Conservation (phyloP, 768 basidiomycete genomes). For the Suillus sp. region DNA sequence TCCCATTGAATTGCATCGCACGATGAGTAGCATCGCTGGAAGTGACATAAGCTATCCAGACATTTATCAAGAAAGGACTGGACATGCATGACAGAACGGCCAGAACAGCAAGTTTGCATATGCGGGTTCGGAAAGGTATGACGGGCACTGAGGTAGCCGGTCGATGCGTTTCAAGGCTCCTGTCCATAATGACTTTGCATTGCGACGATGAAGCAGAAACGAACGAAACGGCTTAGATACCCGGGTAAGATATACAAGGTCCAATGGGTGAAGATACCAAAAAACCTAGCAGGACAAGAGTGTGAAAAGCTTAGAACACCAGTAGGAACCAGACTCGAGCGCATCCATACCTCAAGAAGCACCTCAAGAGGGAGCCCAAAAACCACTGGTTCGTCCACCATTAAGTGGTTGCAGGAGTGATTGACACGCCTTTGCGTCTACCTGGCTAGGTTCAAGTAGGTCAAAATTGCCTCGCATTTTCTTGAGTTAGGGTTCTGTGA, state of each 20-base stretch:
- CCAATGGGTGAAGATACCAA: background rate
- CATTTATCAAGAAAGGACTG: background rate
- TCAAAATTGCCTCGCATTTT: background rate
- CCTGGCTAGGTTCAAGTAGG: background rate
- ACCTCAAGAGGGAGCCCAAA: background rate
- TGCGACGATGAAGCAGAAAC: slow-evolving; percentile 8
- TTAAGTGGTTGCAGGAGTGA: background rate
- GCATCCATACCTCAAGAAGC: background rate
- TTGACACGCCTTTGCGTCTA: background rate
- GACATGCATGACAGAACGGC: slow-evolving; percentile 4
- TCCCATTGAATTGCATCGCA: slow-evolving; percentile 6
- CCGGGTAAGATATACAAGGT: background rate
- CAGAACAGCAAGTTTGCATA: slow-evolving; percentile 7
- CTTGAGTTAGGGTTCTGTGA: background rate
- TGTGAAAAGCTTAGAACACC: background rate
- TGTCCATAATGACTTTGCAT: slow-evolving; percentile 6
- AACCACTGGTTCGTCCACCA: background rate
- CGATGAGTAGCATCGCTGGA: background rate
- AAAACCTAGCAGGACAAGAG: slow-evolving; percentile 2
- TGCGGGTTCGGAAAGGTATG: slow-evolving; percentile 8
- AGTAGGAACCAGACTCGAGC: background rate
- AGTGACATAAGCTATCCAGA: background rate
- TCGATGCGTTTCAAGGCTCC: background rate
- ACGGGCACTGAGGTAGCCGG: slow-evolving; percentile 3
- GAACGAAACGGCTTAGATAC: slow-evolving; percentile 7